phyloP scores from a whole-genome alignment of 164 flowering plant species.

The Amborella trichopoda region DNA sequence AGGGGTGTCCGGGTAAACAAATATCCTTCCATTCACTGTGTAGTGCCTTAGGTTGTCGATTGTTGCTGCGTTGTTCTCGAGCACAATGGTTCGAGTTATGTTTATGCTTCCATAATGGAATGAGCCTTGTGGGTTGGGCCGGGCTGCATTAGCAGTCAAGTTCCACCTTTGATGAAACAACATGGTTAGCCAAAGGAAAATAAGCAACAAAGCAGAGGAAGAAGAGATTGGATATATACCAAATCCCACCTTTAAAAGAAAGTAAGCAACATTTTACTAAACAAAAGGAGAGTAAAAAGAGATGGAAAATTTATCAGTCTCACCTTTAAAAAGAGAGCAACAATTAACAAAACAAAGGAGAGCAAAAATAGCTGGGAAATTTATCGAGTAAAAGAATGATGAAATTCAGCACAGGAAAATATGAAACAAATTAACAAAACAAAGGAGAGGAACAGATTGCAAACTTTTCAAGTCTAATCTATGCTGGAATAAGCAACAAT shows the following conservation, averaged over 20 bases:
- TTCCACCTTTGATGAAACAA: conserved; percentile 17
- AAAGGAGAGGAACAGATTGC: no score
- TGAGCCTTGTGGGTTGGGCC: conserved; percentile 42
- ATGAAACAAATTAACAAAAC: no score
- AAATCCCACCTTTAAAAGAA: neutral
- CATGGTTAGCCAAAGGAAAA: neutral
- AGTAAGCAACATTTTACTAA: neutral
- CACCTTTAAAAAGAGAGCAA: no score
- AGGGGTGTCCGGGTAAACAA: conserved; percentile 24
- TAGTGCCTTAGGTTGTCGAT: conserved; percentile 7
- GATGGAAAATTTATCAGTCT: neutral
- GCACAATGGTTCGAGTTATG: conserved; percentile 15
- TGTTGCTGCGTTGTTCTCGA: conserved; percentile 11
- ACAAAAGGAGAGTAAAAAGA: neutral
- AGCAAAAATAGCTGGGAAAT: no score
- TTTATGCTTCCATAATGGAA: conserved; percentile 27
- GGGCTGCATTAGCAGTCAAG: conserved; percentile 21
- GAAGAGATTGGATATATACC: neutral
- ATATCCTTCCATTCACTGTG: conserved; percentile 26
- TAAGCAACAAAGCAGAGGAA: neutral
- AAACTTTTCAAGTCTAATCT: no score
- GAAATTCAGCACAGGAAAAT: no score
- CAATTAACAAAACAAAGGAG: no score
- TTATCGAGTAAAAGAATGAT: no score
- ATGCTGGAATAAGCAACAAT: no score